phyloP scores from a whole-genome alignment of 2,329 filamentous ascomycete species.

The Penicillium sp. region DNA sequence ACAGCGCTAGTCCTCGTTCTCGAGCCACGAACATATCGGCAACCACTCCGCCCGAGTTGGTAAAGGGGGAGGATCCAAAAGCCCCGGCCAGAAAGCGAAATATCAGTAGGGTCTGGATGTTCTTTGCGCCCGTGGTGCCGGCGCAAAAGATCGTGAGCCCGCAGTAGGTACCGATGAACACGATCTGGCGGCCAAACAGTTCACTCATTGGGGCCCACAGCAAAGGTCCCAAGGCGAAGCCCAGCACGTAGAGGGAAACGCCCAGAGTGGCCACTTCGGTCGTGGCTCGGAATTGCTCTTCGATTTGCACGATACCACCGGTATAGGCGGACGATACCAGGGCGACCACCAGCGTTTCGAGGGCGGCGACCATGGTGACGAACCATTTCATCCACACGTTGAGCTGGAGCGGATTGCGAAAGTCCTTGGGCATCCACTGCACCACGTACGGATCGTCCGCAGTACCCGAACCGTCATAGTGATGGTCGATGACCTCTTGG shows the following conservation, averaged over 20 bases:
- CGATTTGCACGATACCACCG: constrained; percentile 28
- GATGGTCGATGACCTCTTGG: constrained; percentile 34
- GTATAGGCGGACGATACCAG: constrained; percentile 37
- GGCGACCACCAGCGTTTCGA: constrained; percentile 34
- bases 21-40: constrained; percentile 54
- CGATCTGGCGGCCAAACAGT: constrained; percentile 34
- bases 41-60: constrained; percentile 58
- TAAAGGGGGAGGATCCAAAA: constrained; percentile 57
- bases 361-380: constrained; percentile 38
- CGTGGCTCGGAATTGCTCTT: constrained; percentile 27
- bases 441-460: constrained; percentile 45
- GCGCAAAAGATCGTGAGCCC: constrained; percentile 58
- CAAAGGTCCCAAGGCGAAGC: constrained; percentile 48
- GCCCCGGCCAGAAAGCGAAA: constrained; percentile 61
- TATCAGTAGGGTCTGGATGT: constrained; percentile 57
- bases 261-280: constrained; percentile 42
- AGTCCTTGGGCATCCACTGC: constrained; percentile 44
- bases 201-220: constrained; percentile 40
- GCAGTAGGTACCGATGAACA: constrained; percentile 37
- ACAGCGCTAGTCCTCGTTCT: constrained; percentile 54
- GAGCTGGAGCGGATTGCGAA: constrained; percentile 43
- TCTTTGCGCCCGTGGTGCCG: constrained; percentile 46
- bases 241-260: constrained; percentile 47
- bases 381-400: constrained; percentile 39
- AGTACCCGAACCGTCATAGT: constrained; percentile 41